phyloP scores from a whole-genome alignment of 163 green algal species.

The Volvox carteri region DNA sequence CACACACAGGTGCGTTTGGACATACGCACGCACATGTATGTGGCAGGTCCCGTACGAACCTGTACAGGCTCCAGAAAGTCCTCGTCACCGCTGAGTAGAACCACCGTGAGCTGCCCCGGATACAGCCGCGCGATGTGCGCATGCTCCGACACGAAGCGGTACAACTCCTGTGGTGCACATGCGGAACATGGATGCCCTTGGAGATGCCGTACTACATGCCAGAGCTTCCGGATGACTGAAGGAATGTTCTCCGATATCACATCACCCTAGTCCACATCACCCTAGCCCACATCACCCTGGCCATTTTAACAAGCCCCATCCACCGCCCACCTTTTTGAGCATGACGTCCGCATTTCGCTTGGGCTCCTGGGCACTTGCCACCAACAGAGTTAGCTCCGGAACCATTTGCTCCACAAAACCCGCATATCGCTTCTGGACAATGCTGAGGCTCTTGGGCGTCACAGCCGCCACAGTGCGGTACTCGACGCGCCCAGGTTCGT shows the following conservation, averaged over 20 bases:
- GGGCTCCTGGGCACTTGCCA: constrained; percentile 9
- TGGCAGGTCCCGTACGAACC: too few relatives aligned
- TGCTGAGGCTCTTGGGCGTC: constrained; percentile 13
- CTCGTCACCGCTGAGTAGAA: constrained; percentile 54
- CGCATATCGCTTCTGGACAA: constrained; percentile 16
- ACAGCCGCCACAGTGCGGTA: constrained; percentile 55
- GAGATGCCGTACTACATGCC: too few relatives aligned
- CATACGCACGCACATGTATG: too few relatives aligned
- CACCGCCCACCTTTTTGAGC: constrained; percentile 47
- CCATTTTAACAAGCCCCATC: too few relatives aligned
- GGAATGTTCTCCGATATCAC: too few relatives aligned
- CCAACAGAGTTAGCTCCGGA: constrained; percentile 42
- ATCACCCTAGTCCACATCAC: too few relatives aligned
- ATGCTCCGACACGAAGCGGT: constrained; percentile 30
- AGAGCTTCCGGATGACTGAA: too few relatives aligned
- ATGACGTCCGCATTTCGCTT: constrained; percentile 57
- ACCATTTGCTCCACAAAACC: constrained; percentile 49
- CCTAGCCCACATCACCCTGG: too few relatives aligned
- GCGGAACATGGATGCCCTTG: too few relatives aligned
- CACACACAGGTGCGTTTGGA: too few relatives aligned
- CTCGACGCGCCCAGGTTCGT: background rate
- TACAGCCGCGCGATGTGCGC: background rate
- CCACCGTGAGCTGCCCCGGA: constrained; percentile 40
- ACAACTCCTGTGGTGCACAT: constrained; percentile 43
- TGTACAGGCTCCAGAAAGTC: constrained; percentile 54